phyloP scores from a whole-genome alignment of 2,329 filamentous ascomycete species.

The Lasiodiplodia sp. region DNA sequence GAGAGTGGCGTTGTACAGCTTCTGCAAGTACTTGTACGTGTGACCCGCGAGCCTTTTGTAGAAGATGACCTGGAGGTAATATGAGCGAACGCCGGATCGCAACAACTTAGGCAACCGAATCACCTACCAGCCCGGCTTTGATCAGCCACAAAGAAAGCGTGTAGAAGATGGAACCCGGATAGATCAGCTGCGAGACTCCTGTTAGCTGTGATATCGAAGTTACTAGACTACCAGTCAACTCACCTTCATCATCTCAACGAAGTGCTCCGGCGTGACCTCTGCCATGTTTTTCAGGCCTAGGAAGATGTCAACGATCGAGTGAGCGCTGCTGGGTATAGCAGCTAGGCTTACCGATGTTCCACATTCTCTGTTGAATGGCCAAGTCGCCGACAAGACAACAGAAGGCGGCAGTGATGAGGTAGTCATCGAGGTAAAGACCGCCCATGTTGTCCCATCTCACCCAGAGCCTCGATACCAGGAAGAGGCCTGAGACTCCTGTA shows the following conservation, averaged over 20 bases:
- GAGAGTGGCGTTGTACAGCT: constrained; percentile 48
- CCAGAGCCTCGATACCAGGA: constrained; percentile 41
- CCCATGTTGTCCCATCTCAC: constrained; percentile 41
- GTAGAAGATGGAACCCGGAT: constrained; percentile 52
- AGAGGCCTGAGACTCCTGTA: constrained; percentile 39
- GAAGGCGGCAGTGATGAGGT: constrained; percentile 40
- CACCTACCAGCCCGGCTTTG: constrained; percentile 49
- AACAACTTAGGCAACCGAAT: neutral
- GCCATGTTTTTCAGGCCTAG: constrained; percentile 34
- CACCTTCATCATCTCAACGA: constrained; percentile 38
- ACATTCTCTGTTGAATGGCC: constrained; percentile 46
- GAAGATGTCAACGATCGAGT: neutral
- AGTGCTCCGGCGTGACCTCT: constrained; percentile 32
- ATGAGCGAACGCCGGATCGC: neutral
- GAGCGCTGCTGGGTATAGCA: neutral
- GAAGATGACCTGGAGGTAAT: constrained; percentile 38
- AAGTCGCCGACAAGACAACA: constrained; percentile 44
- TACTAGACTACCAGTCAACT: neutral
- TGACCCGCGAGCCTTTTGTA: constrained; percentile 51
- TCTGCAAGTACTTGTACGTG: constrained; percentile 44
- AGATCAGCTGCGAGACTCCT: constrained; percentile 43
- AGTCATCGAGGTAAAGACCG: constrained; percentile 42
- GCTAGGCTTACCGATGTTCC: constrained; percentile 38
- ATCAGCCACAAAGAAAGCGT: constrained; percentile 52
- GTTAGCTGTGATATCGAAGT: neutral